Evolutionary conservation across 805 yeast species (phyloP), one percentile per base, ranked within the genome.

Genomic region (Saturnispora ahearnii): DNA sequence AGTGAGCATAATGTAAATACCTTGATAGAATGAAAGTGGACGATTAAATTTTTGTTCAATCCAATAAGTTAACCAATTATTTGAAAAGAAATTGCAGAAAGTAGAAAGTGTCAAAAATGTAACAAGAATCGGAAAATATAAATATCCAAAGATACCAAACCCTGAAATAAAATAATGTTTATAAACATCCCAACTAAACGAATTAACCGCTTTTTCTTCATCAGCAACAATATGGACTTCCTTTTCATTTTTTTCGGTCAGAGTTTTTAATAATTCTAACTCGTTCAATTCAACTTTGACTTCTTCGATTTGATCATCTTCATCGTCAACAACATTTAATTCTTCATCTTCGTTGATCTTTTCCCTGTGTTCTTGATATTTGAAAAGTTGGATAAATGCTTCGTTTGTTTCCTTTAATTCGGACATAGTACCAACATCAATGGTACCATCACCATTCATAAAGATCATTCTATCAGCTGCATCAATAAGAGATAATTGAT

Each of bases 51-150:
- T 78, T 46, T 70, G 53, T 18, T 71, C 73, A 5, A 82, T 72
- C 96, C 96, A 88, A 65, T 83, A 88, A 1, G 95, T 82, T 52
- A 89, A 71, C 95, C 95, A 86, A 18, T 83, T 80, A 61, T 81
- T 83, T 41, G 84, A 74, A 59, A 83, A 80, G 43, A 82, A 63
- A 50, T 70, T 71, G 53, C 74, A 70, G 62, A 81, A 82, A 1
- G 77, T 74, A 44, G 74, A 69, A 13, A 73, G 44, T 7, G 54
- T 51, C 44, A 62, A 56, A 33, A 55, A 26, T 3, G 44, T 10
- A 1, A 62, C 5, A 36, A 65, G 64, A 6, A 61, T 49, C 45
- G 66, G 71, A 33, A 60, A 61, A 49, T 60, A 64, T 41, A 56
- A 45, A 8, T 31, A 53, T 46, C 62, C 74, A 54, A 66, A 66